Percentiles rank a stretch among this genome's conserved stretches.
Conservation (phyloP, 345 rosid genomes). For the Pistacia vera region DNA sequence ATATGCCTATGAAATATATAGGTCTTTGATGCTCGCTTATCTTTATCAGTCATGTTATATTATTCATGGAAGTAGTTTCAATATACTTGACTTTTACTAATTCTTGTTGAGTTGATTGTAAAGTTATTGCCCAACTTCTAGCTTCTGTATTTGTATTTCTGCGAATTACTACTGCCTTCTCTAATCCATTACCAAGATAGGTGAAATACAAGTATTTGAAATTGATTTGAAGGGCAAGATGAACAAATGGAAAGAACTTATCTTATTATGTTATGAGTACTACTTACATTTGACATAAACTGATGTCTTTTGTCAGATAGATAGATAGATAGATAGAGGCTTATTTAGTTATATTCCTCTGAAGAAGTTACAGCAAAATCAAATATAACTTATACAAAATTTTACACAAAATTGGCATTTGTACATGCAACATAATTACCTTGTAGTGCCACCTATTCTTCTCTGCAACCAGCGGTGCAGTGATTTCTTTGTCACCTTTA, state of each 20-base stretch:
- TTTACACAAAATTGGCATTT: conserved; percentile 20
- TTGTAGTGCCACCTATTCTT: conserved; percentile 29
- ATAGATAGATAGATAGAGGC: not conserved
- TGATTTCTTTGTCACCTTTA: conserved; percentile 72
- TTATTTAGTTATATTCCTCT: not conserved
- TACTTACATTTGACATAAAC: not conserved
- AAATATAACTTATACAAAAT: not conserved
- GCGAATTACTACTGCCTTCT: not conserved
- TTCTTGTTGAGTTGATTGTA: not conserved
- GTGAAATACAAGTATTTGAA: not conserved
- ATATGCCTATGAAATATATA: not conserved
- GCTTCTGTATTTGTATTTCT: not conserved
- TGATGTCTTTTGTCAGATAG: not conserved
- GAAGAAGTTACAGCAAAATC: not conserved
- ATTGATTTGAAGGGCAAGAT: not conserved
- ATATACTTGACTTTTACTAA: not conserved
- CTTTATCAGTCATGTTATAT: not conserved
- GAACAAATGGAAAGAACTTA: not conserved
- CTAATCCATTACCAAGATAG: not conserved
- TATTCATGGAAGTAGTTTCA: not conserved
- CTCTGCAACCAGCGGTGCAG: conserved; percentile 62
- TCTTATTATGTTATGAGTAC: not conserved
- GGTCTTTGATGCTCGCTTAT: no score
- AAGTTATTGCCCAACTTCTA: not conserved
- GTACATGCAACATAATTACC: conserved; percentile 31